Percentiles rank a stretch among this genome's conserved stretches.
Conservation (phyloP, 2,329 filamentous ascomycete genomes). For the Monosporascus sp. region DNA sequence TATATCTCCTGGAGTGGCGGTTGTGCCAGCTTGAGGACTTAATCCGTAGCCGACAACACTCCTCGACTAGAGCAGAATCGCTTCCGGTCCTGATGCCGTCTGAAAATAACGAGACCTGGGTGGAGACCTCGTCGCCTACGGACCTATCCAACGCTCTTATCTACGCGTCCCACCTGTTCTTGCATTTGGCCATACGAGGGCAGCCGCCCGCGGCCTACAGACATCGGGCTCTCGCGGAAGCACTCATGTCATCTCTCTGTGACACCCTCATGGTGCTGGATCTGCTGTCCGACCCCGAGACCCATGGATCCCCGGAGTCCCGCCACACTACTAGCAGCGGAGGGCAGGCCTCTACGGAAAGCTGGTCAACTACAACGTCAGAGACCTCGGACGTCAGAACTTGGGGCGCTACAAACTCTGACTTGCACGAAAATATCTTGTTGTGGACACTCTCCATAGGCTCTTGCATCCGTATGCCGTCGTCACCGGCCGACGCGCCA, state of each 20-base stretch:
- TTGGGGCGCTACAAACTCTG: slow-evolving; percentile 8
- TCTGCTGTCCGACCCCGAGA: slow-evolving; percentile 17
- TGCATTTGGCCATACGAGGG: slow-evolving; percentile 26
- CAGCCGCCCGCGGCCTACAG: slow-evolving; percentile 25
- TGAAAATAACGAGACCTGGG: slow-evolving; percentile 4
- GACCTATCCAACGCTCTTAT: slow-evolving; percentile 25
- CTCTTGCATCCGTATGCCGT: slow-evolving; percentile 23
- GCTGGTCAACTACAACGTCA: slow-evolving; percentile 4
- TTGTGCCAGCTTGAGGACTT: slow-evolving; percentile 24
- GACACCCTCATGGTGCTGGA: slow-evolving; percentile 18
- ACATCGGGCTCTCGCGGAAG: slow-evolving; percentile 23
- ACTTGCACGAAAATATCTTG: slow-evolving; percentile 23
- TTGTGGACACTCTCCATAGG: slow-evolving; percentile 28
- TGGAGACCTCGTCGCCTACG: slow-evolving; percentile 7
- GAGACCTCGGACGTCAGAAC: background rate
- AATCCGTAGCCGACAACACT: slow-evolving; percentile 11
- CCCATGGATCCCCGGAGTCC: slow-evolving; percentile 9
- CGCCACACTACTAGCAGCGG: slow-evolving; percentile 9
- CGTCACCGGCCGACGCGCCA: slow-evolving; percentile 3
- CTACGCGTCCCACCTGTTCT: slow-evolving; percentile 25
- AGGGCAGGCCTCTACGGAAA: slow-evolving; percentile 10
- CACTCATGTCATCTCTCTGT: slow-evolving; percentile 22
- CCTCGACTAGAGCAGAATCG: slow-evolving; percentile 10
- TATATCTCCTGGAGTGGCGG: slow-evolving; percentile 26
- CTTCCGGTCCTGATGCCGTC: slow-evolving; percentile 7